Base-by-base conservation (phyloP, 2,329 filamentous ascomycete species). In the Nannizziopsis barbatae region DNA sequence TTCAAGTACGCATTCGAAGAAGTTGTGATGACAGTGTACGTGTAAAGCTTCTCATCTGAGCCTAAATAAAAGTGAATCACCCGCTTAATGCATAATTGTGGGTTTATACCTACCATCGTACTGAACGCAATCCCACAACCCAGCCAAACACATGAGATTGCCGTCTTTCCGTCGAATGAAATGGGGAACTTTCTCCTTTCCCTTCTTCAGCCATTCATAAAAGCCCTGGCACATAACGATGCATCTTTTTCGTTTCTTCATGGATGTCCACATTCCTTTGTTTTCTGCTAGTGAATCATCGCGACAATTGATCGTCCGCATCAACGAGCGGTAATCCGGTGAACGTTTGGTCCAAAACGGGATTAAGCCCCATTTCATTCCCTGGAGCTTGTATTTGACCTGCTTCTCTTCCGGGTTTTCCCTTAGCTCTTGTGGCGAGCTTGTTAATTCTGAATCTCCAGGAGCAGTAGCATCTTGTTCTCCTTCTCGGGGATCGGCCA, bases 361-460 rank as follows among this genome's bases (percentile, higher is more conserved):
- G 11, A 96, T 74, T 5, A 98, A 75, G 0, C 90, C 92, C 92
- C 92, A 98, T 75, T 87, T 90, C 85, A 96, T 96, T 1, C 81
- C 75, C 63, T 95, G 88, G 7, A 98, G 71, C 64, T 85, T 90
- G 70, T 93, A 95, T 56, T 69, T 79, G 8, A 74, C 73, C 50
- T 69, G 62, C 22, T 58, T 58, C 47, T 56, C 49, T 12, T 20
- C 33, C 3, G 18, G 22, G 51, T 57, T 49, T 20, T 54, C 20
- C 6, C 10, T 10, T 14, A 27, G 3, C 5, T 48, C 32, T 9
- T 49, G 22, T 22, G 52, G 35, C 22, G 57, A 51, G 40, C 49
- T 55, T 35, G 45, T 48, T 11, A 51, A 50, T 43, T 53, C 52
- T n/a, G 46, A 41, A n/a, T 58, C 55, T 48, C 58, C 47, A 10